Evolutionary conservation across 139 green algal species (phyloP).

Genomic region (Tetradesmus obliquus): DNA sequence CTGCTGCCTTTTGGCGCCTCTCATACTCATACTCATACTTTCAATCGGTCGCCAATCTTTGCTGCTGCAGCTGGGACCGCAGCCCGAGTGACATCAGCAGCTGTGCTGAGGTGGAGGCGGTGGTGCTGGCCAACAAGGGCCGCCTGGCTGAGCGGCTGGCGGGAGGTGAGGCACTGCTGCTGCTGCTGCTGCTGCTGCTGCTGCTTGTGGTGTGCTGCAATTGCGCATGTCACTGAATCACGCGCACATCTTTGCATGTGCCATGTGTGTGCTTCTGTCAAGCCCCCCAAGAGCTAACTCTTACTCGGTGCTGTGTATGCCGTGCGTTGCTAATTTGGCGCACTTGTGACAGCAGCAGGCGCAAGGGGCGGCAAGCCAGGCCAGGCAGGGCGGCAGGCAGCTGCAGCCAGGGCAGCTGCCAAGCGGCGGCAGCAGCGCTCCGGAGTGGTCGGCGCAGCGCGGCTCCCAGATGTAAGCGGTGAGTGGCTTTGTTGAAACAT

Average conservation of each 20-base stretch:
- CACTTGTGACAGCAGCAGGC: neutral
- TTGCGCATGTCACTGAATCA: neutral
- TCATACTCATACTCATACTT: neutral
- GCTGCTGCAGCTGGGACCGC: constrained; percentile 17
- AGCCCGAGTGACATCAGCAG: constrained; percentile 3
- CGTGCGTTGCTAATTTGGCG: neutral
- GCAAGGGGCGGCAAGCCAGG: neutral
- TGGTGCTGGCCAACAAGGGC: constrained; percentile 33
- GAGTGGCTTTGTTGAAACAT: neutral
- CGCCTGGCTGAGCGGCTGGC: neutral
- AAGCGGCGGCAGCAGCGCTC: constrained; percentile 4
- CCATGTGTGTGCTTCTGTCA: no score
- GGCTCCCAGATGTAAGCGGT: constrained; percentile 20
- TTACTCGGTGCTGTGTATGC: no score
- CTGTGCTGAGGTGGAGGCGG: constrained; percentile 4
- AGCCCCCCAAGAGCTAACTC: no score
- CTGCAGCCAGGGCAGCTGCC: neutral
- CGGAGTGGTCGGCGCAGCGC: constrained; percentile 20
- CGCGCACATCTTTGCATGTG: neutral
- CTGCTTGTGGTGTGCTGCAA: neutral
- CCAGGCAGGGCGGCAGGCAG: neutral
- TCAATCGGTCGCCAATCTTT: neutral
- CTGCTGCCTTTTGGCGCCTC: neutral
- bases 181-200: neutral
- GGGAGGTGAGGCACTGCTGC: neutral